phyloP scores from a whole-genome alignment of 768 basidiomycete species.

The Pleurotus tuoliensis region DNA sequence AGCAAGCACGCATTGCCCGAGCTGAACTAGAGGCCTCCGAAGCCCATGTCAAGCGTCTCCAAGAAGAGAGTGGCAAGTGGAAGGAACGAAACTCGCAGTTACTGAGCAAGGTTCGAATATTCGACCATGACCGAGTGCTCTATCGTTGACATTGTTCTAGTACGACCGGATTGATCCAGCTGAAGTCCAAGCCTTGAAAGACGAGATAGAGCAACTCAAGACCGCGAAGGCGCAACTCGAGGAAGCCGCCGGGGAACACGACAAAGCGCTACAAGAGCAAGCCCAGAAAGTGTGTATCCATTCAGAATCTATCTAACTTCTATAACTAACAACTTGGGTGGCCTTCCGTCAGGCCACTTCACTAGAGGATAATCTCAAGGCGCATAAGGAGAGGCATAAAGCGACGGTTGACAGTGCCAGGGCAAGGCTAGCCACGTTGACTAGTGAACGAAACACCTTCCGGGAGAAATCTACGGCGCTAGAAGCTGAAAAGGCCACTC shows the following conservation, averaged over 20 bases:
- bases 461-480: conserved; percentile 17
- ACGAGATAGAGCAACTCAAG: conserved; percentile 59
- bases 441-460: conserved; percentile 30
- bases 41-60: conserved; percentile 62
- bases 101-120: conserved; percentile 61
- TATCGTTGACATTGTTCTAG: conserved; percentile 28
- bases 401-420: conserved; percentile 22
- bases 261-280: conserved; percentile 23
- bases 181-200: conserved; percentile 75
- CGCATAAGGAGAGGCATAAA: conserved; percentile 21
- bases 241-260: conserved; percentile 23
- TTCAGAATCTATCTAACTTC: too few relatives aligned
- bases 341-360: conserved; percentile 29
- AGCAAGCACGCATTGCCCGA: conserved; percentile 57
- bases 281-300: conserved; percentile 18
- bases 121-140: background rate
- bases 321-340: background rate
- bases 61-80: conserved; percentile 78
- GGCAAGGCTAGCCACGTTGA: conserved; percentile 29
- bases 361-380: conserved; percentile 40
- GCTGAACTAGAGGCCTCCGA: conserved; percentile 76
- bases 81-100: conserved; percentile 81
- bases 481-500: conserved; percentile 17
- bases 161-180: conserved; percentile 88
- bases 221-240: conserved; percentile 32